Evolutionary conservation across 768 basidiomycete genomes (phyloP).

Genomic region (Trametes sanguinea): DNA sequence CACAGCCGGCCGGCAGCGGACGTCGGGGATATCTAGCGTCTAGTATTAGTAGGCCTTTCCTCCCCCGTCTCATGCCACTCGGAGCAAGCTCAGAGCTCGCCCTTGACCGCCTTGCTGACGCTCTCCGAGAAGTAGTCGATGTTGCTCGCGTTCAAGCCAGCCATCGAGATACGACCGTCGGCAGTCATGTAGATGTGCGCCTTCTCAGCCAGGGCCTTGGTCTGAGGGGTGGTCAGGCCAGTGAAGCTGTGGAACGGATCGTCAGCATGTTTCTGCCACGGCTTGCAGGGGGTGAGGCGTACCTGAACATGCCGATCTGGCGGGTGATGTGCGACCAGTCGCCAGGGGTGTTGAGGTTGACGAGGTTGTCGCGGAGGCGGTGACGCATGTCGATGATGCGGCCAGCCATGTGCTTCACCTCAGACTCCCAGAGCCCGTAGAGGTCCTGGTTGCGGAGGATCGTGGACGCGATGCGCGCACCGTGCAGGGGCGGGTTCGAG

Average conservation of each 20-base stretch:
- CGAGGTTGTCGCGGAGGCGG: slow-evolving; percentile 74
- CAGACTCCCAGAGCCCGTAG: slow-evolving; percentile 84
- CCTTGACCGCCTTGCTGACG: slow-evolving; percentile 81
- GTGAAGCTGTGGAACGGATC: slow-evolving; percentile 58
- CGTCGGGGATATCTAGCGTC: slow-evolving; percentile 8
- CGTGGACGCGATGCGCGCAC: slow-evolving; percentile 82
- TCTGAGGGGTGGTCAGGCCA: slow-evolving; percentile 77
- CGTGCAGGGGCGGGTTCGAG: slow-evolving; percentile 94
- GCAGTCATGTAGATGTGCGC: slow-evolving; percentile 94
- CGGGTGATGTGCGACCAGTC: slow-evolving; percentile 94
- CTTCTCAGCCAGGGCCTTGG: slow-evolving; percentile 80
- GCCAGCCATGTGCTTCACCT: slow-evolving; percentile 95
- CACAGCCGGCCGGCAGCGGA: neutral
- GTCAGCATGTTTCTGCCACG: slow-evolving; percentile 1
- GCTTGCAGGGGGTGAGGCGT: slow-evolving; percentile 25
- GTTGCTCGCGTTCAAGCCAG: slow-evolving; percentile 81
- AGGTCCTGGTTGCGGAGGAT: slow-evolving; percentile 77
- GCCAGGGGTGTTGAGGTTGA: slow-evolving; percentile 86
- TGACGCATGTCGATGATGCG: slow-evolving; percentile 94
- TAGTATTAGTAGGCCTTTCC: neutral
- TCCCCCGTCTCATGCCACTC: neutral
- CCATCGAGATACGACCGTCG: slow-evolving; percentile 94
- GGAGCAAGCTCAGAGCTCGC: slow-evolving; percentile 50
- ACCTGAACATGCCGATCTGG: slow-evolving; percentile 99
- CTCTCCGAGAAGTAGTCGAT: slow-evolving; percentile 89